phyloP scores from a whole-genome alignment of 306 rosid genomes.

The Sechiopsis laciniata region DNA sequence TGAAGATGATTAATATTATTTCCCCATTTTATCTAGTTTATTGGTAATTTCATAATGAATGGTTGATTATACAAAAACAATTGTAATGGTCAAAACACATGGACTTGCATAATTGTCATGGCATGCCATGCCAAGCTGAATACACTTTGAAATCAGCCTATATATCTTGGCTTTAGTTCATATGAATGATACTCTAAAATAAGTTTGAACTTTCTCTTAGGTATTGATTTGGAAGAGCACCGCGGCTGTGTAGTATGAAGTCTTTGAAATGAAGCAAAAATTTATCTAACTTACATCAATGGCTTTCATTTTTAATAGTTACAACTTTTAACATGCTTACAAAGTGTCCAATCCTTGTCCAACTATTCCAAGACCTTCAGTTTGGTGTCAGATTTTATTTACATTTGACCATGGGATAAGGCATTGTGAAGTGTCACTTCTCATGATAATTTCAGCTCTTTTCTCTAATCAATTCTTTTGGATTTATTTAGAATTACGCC shows the following conservation, averaged over 20 bases:
- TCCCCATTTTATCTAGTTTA: neutral
- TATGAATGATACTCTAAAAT: neutral
- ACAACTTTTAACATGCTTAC: neutral
- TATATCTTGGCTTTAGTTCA: neutral
- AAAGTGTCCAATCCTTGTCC: neutral
- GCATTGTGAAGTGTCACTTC: constrained; percentile 8
- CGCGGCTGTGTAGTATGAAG: neutral
- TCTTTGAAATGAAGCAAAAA: neutral
- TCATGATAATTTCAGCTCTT: neutral
- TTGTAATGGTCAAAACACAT: neutral
- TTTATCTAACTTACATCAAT: neutral
- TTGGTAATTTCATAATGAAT: neutral
- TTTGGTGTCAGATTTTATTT: neutral
- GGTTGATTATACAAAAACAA: neutral
- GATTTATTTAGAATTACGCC: neutral
- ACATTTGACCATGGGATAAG: neutral
- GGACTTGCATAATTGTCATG: neutral
- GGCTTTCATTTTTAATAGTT: neutral
- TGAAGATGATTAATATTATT: neutral
- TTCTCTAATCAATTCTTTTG: neutral
- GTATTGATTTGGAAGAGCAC: neutral
- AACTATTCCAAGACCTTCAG: neutral
- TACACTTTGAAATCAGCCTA: neutral
- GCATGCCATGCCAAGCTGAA: no score
- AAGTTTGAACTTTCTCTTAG: neutral